Evolutionary conservation across 345 rosid species (phyloP), one percentile per base, ranked within the genome.

Genomic region (Citrus sp.): DNA sequence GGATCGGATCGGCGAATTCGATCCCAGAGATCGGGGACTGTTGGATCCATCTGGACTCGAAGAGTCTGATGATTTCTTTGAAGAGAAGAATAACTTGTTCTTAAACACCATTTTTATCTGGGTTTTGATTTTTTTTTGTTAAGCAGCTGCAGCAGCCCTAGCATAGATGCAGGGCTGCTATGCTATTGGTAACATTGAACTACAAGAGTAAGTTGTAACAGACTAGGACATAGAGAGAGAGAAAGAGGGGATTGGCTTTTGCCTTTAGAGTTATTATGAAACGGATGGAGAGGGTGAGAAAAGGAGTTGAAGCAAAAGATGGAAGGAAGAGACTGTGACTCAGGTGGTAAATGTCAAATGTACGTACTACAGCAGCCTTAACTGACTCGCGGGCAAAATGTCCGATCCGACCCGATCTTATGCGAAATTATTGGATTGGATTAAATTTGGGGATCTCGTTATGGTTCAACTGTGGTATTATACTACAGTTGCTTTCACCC

Each of bases 21-120:
- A 94, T 77, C 96, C 92, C 56, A 84, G 68, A 46, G 98, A 94
- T 90, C 96, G 90, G 66, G 98, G 97, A 77, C 98, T 92, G 85
- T 84, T 95, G 77, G 98, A 93, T 81, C 91, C 93, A 70, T 93
- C 98, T 6, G 97, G 95, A 75, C 94, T 89, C 9, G 97, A 90
- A 51, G 99, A 79, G 76, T 88, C 95, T 2, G 99, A 94, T 79
- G 99, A 94, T 80, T 94, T 94, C 92, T 89, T 93, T 14, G 98
- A 94, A 4, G 97, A 93, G 84, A 95, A 90, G 87, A 97, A 95
- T 46, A 93, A 92, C 80, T 93, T 93, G 88, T 92, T 95, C 88
- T 93, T 97, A 91, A 97, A 97, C 28, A 94, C 98, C 99, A 96
- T 96, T 54, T 54, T 54, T 51, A 2, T 51, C 56, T 51, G 49